Conservation (phyloP, 169 alveolate species). For the Plasmodium inui region DNA sequence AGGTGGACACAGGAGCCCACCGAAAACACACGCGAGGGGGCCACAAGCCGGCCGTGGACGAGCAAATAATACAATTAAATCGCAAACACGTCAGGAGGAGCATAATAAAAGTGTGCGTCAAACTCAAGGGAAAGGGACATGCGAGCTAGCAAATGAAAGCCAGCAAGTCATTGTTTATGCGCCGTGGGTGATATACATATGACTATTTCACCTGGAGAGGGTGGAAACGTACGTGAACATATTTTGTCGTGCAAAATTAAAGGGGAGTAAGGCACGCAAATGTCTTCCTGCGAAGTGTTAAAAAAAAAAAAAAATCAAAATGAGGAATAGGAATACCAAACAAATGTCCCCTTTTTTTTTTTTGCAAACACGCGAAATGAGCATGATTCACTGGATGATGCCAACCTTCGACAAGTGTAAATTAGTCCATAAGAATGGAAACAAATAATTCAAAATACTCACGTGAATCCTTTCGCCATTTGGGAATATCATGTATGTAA, state of each 20-base stretch:
- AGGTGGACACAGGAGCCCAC: neutral
- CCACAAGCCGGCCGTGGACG: neutral
- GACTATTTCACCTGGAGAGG: neutral
- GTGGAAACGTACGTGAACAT: neutral
- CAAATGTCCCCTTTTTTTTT: constrained; percentile 3
- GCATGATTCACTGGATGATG: neutral
- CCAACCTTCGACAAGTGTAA: neutral
- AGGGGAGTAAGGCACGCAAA: neutral
- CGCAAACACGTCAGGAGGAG: neutral
- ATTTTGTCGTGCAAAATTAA: neutral
- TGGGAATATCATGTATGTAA: neutral
- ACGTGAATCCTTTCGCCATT: neutral
- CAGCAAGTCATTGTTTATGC: neutral
- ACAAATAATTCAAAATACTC: neutral
- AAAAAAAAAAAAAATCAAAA: neutral
- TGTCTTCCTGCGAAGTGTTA: neutral
- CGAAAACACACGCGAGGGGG: neutral
- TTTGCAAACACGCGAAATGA: constrained; percentile 15
- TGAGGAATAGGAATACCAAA: neutral
- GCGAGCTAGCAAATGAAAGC: neutral
- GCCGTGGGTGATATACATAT: neutral
- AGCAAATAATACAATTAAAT: neutral
- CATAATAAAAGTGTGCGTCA: neutral
- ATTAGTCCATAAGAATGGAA: neutral
- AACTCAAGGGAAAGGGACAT: neutral